These are phyloP conservation scores for Colletotrichum karsti DNA, from an alignment of 2,329 filamentous ascomycete genomes.

Conservation along the genomic window DNA sequence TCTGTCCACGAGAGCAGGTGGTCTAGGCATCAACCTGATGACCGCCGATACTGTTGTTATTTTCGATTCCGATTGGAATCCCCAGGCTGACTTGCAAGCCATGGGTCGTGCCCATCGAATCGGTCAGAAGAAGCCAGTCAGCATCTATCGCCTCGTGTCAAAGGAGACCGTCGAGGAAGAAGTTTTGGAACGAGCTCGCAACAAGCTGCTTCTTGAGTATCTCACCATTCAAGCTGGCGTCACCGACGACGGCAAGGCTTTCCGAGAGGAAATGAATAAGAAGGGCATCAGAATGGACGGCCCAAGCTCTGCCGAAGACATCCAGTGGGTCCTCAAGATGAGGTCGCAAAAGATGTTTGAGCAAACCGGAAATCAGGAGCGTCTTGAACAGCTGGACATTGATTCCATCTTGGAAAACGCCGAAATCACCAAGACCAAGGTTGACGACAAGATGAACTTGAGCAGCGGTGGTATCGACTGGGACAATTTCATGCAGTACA, in stretches of 20 bases:
- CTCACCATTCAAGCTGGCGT: constrained; percentile 97
- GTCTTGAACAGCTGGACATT: constrained; percentile 96
- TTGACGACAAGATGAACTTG: constrained; percentile 89
- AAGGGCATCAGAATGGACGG: constrained; percentile 79
- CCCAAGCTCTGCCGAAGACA: constrained; percentile 91
- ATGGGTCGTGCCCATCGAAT: constrained; percentile 99
- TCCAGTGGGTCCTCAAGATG: constrained; percentile 95
- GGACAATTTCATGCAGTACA: constrained; percentile 97
- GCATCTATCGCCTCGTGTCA: constrained; percentile 93
- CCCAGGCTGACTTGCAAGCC: constrained; percentile 95
- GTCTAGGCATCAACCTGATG: constrained; percentile 98
- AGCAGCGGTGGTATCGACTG: constrained; percentile 86
- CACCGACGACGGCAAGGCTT: constrained; percentile 90
- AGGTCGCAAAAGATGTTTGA: constrained; percentile 99
- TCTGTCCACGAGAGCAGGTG: constrained; percentile 92
- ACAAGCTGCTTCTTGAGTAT: constrained; percentile 97
- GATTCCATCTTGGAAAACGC: constrained; percentile 97
- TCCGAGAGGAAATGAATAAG: constrained; percentile 79
- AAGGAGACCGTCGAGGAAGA: constrained; percentile 99
- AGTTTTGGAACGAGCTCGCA: constrained; percentile 92
- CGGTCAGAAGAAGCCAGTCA: constrained; percentile 94
- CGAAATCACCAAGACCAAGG: constrained; percentile 95
- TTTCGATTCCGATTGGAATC: constrained; percentile 99
- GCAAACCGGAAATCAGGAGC: constrained; percentile 94
- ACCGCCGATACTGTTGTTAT: constrained; percentile 97